These are phyloP conservation scores for Cercophora newfieldiana DNA, from an alignment of 495 filamentous ascomycete genomes.

Conservation along the genomic window DNA sequence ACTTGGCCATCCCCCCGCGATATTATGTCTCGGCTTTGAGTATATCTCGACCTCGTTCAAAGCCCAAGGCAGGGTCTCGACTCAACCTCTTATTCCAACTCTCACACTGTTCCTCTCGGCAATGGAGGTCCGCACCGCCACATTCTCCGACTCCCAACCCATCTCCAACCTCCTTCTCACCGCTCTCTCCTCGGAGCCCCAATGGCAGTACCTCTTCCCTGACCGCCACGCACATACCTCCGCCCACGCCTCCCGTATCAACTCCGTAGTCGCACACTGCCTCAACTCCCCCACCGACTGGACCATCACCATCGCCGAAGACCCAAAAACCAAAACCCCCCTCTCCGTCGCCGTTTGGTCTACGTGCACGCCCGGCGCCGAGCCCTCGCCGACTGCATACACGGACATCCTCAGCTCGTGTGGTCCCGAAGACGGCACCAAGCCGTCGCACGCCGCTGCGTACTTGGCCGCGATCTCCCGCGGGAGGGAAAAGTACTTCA, in stretches of 20 bases:
- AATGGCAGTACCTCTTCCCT: slow-evolving; percentile 1
- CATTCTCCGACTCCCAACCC: background rate
- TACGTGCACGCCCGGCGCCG: background rate
- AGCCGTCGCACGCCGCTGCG: background rate
- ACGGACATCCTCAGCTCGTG: background rate
- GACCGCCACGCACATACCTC: background rate
- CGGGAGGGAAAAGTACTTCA: background rate
- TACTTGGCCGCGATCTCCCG: background rate
- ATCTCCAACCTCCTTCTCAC: background rate
- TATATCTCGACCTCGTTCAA: no score
- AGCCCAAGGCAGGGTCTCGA: no score
- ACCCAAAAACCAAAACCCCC: background rate
- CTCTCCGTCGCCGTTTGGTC: background rate
- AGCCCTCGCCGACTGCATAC: background rate
- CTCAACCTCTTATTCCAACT: no score
- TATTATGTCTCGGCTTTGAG: no score
- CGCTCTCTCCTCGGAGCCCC: background rate
- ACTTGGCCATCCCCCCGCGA: no score
- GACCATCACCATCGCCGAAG: background rate
- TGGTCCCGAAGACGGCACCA: background rate
- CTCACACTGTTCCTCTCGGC: background rate
- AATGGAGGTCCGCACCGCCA: background rate
- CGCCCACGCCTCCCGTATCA: background rate
- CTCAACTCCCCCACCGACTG: background rate
- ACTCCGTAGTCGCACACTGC: background rate